Percentiles rank a stretch among this genome's conserved stretches.
Conservation (phyloP, 2,329 filamentous ascomycete genomes). For the Trichoderma gracile region DNA sequence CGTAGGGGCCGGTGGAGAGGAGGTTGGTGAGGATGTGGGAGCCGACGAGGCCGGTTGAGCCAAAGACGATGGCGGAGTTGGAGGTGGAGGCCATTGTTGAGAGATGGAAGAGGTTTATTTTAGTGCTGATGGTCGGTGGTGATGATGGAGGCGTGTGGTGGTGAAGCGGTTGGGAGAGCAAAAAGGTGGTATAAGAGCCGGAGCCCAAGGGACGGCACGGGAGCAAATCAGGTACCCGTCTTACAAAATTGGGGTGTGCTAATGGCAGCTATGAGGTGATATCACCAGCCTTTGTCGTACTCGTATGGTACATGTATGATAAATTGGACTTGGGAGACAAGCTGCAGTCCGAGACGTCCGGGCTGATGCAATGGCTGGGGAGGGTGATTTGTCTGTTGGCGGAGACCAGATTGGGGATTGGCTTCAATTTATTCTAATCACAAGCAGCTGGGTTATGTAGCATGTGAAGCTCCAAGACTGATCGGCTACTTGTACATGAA, state of each 20-base stretch:
- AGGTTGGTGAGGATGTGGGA: constrained; percentile 71
- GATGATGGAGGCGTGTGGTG: neutral
- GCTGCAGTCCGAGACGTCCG: neutral
- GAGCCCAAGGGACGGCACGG: neutral
- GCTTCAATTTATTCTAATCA: too few relatives aligned
- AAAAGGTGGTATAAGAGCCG: neutral
- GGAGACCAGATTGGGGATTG: too few relatives aligned
- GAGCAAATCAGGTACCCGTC: neutral
- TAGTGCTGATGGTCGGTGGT: neutral
- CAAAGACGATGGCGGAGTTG: constrained; percentile 53
- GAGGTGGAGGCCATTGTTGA: constrained; percentile 17
- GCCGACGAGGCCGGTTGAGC: constrained; percentile 69
- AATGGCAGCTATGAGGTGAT: neutral
- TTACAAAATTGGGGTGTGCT: neutral
- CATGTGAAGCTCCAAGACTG: too few relatives aligned
- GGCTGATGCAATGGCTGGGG: neutral
- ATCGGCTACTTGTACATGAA: too few relatives aligned
- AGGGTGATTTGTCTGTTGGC: neutral
- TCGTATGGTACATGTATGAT: neutral
- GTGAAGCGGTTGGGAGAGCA: neutral
- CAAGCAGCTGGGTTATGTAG: too few relatives aligned
- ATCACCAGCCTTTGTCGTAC: neutral
- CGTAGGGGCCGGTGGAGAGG: constrained; percentile 54
- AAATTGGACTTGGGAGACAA: neutral
- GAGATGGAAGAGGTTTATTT: too few relatives aligned